These are phyloP conservation scores for Boletus reticulatus DNA, from an alignment of 768 basidiomycete genomes.

Conservation along the genomic window DNA sequence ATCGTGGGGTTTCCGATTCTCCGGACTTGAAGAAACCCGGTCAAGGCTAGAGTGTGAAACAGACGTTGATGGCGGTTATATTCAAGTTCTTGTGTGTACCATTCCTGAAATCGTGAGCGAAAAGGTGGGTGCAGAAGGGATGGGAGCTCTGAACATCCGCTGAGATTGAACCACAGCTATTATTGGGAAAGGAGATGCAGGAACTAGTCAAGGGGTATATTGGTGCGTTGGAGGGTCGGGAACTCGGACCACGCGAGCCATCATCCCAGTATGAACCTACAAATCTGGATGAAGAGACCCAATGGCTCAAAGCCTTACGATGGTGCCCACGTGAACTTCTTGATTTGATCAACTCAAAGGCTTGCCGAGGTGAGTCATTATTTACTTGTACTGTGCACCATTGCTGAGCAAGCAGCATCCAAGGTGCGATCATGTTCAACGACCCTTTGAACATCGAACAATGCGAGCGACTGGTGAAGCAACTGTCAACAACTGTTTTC, in stretches of 20 bases:
- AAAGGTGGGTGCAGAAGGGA: slow-evolving; percentile 43
- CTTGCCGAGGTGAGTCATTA: slow-evolving; percentile 75
- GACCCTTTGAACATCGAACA: slow-evolving; percentile 69
- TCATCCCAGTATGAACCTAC: slow-evolving; percentile 9
- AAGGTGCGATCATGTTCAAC: slow-evolving; percentile 98
- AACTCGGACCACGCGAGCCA: slow-evolving; percentile 21
- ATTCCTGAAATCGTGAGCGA: slow-evolving; percentile 72
- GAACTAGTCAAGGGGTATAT: slow-evolving; percentile 75
- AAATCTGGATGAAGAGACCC: slow-evolving; percentile 21
- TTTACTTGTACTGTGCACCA: background rate
- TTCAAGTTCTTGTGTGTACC: slow-evolving; percentile 59
- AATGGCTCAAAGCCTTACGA: slow-evolving; percentile 72
- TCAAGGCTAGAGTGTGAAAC: slow-evolving; percentile 19
- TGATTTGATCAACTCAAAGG: slow-evolving; percentile 90
- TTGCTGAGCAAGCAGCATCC: slow-evolving; percentile 6
- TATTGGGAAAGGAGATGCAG: slow-evolving; percentile 68
- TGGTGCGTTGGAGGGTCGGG: slow-evolving; percentile 54
- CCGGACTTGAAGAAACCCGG: slow-evolving; percentile 30
- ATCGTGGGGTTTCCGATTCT: slow-evolving; percentile 70
- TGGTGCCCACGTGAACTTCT: slow-evolving; percentile 82
- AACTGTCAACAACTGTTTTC: slow-evolving; percentile 69
- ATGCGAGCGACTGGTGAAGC: slow-evolving; percentile 63
- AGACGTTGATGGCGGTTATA: slow-evolving; percentile 39
- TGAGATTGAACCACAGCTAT: slow-evolving; percentile 42
- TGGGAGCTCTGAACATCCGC: background rate